phyloP scores from a whole-genome alignment of 2,329 filamentous ascomycete species.

The Cadophora malorum region DNA sequence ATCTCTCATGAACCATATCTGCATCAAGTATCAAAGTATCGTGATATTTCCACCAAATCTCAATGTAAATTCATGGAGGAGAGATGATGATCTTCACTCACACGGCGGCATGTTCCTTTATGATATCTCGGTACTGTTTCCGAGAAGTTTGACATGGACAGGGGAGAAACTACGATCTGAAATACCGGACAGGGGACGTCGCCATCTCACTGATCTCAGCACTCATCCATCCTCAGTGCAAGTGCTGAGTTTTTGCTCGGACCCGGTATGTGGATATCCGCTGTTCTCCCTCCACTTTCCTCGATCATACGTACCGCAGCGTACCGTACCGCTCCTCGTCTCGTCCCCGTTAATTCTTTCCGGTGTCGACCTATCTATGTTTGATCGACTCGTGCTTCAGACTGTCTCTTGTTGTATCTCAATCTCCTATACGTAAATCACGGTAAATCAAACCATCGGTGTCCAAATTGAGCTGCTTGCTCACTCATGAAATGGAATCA shows the following conservation, averaged over 20 bases:
- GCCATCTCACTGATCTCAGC: no score
- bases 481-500: no score
- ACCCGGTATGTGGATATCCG: background rate
- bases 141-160: background rate
- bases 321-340: background rate
- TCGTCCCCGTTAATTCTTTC: background rate
- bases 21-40: background rate
- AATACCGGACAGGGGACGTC: background rate
- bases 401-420: background rate
- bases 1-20: background rate
- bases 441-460: background rate
- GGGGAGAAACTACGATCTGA: background rate
- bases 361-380: background rate
- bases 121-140: background rate
- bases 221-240: no score
- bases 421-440: no score
- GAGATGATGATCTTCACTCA: background rate
- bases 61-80: background rate
- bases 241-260: background rate
- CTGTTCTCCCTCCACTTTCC: background rate
- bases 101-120: background rate
- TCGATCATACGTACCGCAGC: no score
- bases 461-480: no score
- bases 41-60: background rate
- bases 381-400: background rate